These are phyloP conservation scores for Phytopythium ostracodes DNA, from an alignment of 352 stramenopile genomes.

Conservation along the genomic window DNA sequence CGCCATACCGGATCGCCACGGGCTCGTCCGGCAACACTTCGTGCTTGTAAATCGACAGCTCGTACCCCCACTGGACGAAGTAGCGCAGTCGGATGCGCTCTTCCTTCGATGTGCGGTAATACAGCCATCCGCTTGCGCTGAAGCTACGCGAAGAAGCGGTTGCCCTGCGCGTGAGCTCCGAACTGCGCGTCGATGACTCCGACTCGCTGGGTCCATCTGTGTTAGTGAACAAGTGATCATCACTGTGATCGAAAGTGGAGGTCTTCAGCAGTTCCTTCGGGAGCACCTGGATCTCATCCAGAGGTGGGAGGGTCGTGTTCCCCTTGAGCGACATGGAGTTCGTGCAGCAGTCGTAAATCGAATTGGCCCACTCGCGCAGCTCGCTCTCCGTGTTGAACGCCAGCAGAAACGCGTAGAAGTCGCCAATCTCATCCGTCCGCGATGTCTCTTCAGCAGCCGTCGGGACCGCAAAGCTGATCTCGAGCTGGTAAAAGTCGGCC, in stretches of 20 bases:
- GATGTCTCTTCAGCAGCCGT: constrained; percentile 52
- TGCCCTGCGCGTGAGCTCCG: background rate
- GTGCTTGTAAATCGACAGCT: constrained; percentile 90
- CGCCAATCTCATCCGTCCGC: constrained; percentile 61
- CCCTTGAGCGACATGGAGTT: constrained; percentile 86
- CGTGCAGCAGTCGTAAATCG: constrained; percentile 84
- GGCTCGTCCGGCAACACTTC: constrained; percentile 76
- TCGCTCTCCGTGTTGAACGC: constrained; percentile 75
- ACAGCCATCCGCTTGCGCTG: constrained; percentile 78
- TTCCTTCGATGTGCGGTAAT: constrained; percentile 80
- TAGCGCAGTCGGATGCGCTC: constrained; percentile 80
- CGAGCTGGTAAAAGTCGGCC: constrained; percentile 80
- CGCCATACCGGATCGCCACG: constrained; percentile 77
- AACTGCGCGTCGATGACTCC: constrained; percentile 6
- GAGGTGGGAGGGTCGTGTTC: constrained; percentile 46
- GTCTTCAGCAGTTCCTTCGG: constrained; percentile 84
- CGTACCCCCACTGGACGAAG: constrained; percentile 86
- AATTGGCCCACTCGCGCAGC: constrained; percentile 65
- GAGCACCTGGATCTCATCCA: constrained; percentile 76
- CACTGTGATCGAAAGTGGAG: constrained; percentile 58
- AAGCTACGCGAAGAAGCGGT: constrained; percentile 34
- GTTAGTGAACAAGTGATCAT: constrained; percentile 32
- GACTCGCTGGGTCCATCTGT: constrained; percentile 1
- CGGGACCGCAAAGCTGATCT: constrained; percentile 78
- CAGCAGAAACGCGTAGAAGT: constrained; percentile 76